Base-by-base conservation (phyloP, 2,329 filamentous ascomycete species). In the Claviceps citrina region DNA sequence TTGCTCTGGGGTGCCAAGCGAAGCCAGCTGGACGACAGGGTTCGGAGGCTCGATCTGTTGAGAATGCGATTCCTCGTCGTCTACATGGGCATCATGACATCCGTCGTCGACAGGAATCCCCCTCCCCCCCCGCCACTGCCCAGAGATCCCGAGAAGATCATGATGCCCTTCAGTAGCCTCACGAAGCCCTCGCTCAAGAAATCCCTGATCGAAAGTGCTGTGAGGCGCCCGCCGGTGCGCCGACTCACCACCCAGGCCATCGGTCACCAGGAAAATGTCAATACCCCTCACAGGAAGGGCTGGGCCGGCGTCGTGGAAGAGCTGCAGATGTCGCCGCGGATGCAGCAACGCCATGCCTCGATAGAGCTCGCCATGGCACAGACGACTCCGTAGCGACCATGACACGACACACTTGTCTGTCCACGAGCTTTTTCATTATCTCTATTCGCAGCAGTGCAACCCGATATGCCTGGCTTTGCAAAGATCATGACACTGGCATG, bases 291-390 rank as follows among this genome's bases (percentile, higher is more conserved):
- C 38, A 67, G 67, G 40, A 59, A 61, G 45, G 73, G 73, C 20
- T 80, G 76, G 76, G 70, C 71, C 16, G 73, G 73, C 20, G 74
- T 80, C 5, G 71, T 80, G 18, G 63, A 71, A 40, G 76, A 80
- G 50, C 58, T 80, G 37, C 74, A 78, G 53, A 68, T 60, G 41
- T 76, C 71, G 19, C 76, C 75, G 2, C 55, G 69, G 41, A 67
- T 80, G 62, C 71, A 74, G 37, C 70, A 74, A 49, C 65, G 76
- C 13, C 73, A 74, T 51, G 70, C 72, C n/a, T 76, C 70, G 7
- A 71, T 78, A 49, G 76, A 79, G 55, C 63, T 62, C 47, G 60
- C 70, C 44, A 75, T 76, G 67, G 60, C 63, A 27, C 46, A 46
- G 40, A 42, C 49, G 26, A 43, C 54, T 25, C 47, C 44, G 15